Conservation (phyloP, 345 rosid genomes). For the Dipteronia dyeriana region DNA sequence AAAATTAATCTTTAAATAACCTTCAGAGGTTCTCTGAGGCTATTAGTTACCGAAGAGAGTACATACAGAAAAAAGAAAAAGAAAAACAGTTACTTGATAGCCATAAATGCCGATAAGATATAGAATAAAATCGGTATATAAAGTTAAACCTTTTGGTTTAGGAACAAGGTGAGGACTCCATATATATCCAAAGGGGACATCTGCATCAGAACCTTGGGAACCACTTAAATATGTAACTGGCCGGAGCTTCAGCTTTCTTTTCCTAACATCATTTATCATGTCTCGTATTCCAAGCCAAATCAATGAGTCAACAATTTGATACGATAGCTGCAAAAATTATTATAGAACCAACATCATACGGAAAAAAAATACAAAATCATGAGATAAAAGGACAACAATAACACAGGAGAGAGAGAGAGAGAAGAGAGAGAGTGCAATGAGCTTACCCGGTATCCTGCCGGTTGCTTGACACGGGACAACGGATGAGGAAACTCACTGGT, state of each 20-base stretch:
- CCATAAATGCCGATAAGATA: not conserved
- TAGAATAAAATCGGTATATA: slow-evolving; percentile 7
- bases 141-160: slow-evolving; percentile 86
- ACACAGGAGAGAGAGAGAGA: too few relatives aligned
- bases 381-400: not conserved
- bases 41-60: not conserved
- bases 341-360: not conserved
- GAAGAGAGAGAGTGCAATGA: slow-evolving; percentile 13
- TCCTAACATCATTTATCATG: slow-evolving; percentile 91
- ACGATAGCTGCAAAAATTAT: slow-evolving; percentile 65
- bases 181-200: slow-evolving; percentile 94
- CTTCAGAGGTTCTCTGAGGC: not conserved
- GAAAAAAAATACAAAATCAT: not conserved
- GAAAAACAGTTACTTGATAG: not conserved
- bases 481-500: slow-evolving; percentile 99
- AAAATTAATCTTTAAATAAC: not conserved
- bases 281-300: slow-evolving; percentile 99
- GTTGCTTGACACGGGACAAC: slow-evolving; percentile 94
- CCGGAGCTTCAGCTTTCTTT: slow-evolving; percentile 85
- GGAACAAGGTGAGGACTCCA: slow-evolving; percentile 99
- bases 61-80: not conserved
- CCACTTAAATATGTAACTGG: slow-evolving; percentile 99
- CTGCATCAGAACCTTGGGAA: slow-evolving; percentile 83
- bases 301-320: slow-evolving; percentile 94
- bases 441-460: slow-evolving; percentile 96